These are phyloP conservation scores for Herpotrichia juniperi DNA, from an alignment of 2,329 filamentous ascomycete species.

Conservation along the genomic window DNA sequence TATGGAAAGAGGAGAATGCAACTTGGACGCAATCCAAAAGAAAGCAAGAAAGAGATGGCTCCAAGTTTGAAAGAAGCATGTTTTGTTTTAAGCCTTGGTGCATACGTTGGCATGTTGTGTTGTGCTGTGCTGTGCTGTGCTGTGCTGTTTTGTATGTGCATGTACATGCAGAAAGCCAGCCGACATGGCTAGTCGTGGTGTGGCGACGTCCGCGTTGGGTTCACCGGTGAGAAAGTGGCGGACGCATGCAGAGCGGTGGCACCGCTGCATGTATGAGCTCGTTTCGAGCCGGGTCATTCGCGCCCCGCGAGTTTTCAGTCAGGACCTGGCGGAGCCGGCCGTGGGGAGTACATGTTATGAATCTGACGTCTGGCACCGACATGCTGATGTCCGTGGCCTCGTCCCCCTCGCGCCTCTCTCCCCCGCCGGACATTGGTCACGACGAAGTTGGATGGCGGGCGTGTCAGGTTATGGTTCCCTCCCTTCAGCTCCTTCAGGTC, in stretches of 20 bases:
- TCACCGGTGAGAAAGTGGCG: constrained; percentile 12
- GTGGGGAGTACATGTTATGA: not conserved
- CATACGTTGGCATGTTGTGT: no score
- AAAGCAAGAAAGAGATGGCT: not conserved
- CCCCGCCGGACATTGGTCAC: constrained; percentile 16
- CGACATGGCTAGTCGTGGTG: constrained; percentile 6
- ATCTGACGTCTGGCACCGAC: constrained; percentile 6
- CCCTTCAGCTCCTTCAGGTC: constrained; percentile 41
- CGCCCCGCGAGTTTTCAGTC: not conserved
- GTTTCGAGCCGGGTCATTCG: not conserved
- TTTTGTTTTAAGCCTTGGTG: no score
- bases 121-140: no score
- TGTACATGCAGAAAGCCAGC: constrained; percentile 14
- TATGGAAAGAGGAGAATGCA: not conserved
- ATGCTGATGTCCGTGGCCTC: constrained; percentile 13
- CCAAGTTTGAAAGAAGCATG: no score
- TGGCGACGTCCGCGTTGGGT: constrained; percentile 4
- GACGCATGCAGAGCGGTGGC: constrained; percentile 5
- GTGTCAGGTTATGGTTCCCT: constrained; percentile 33
- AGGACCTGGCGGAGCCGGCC: not conserved
- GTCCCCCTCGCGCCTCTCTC: not conserved
- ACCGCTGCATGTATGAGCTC: not conserved
- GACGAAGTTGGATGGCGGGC: constrained; percentile 25
- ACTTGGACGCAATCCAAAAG: not conserved
- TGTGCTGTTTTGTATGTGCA: not conserved